These are phyloP conservation scores for Phoma herbarum DNA, from an alignment of 2,329 filamentous ascomycete species.

Conservation along the genomic window DNA sequence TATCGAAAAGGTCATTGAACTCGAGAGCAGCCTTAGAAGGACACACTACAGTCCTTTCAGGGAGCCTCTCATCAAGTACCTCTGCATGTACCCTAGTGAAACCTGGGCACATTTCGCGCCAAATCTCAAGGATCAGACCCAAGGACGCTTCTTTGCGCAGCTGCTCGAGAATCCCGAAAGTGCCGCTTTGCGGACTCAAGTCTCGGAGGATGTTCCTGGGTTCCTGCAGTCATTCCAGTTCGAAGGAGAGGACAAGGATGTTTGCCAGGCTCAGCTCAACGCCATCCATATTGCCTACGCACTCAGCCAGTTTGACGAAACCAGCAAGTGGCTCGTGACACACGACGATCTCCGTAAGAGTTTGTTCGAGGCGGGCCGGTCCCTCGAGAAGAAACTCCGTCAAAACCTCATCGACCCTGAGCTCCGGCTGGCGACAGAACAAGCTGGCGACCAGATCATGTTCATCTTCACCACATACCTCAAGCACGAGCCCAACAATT, in stretches of 20 bases:
- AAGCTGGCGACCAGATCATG: conserved; percentile 89
- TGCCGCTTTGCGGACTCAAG: conserved; percentile 74
- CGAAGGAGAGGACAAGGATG: conserved; percentile 70
- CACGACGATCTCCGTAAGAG: conserved; percentile 66
- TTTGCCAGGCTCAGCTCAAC: conserved; percentile 83
- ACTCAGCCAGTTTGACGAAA: conserved; percentile 71
- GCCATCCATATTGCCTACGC: conserved; percentile 86
- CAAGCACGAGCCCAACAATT: conserved; percentile 74
- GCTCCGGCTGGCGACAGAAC: conserved; percentile 84
- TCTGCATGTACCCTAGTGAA: conserved; percentile 92
- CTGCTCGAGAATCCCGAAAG: conserved; percentile 80
- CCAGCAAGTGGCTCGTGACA: conserved; percentile 71
- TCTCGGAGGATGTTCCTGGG: conserved; percentile 75
- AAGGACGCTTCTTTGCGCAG: conserved; percentile 91
- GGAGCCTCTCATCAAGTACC: conserved; percentile 86
- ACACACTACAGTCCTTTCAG: conserved; percentile 94
- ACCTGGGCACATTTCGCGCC: conserved; percentile 82
- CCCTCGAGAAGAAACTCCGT: conserved; percentile 78
- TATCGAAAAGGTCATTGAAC: conserved; percentile 86
- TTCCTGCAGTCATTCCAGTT: conserved; percentile 73
- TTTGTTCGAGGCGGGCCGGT: conserved; percentile 73
- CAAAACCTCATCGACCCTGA: conserved; percentile 72
- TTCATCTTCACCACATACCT: conserved; percentile 83
- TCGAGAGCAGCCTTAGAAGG: conserved; percentile 84
- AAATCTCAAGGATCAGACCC: conserved; percentile 82